Conservation (phyloP, 768 basidiomycete genomes). For the Trametes villosa region DNA sequence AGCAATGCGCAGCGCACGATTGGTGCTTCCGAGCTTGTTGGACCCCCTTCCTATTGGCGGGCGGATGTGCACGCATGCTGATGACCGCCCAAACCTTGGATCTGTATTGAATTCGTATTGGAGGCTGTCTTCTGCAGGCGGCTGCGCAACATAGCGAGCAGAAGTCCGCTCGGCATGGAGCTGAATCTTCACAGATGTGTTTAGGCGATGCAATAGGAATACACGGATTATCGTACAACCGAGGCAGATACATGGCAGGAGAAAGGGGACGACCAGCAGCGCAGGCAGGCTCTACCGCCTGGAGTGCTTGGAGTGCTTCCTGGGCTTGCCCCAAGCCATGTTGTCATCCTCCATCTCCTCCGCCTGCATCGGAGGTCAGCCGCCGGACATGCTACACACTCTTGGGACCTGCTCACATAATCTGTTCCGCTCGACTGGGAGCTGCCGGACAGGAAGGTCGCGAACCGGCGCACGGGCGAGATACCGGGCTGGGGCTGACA, state of each 20-base stretch:
- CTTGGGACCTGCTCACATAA: constrained; percentile 6
- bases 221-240: neutral
- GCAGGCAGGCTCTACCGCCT: neutral
- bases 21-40: constrained; percentile 12
- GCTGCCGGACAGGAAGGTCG: neutral
- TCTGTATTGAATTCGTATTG: neutral
- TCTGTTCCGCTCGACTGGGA: neutral
- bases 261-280: neutral
- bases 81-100: neutral
- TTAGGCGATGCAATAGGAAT: neutral
- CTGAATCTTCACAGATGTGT: neutral
- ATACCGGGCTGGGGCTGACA: constrained; percentile 3
- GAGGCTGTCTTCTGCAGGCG: neutral
- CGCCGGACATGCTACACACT: neutral
- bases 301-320: constrained; percentile 16
- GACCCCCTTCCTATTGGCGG: neutral
- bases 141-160: neutral
- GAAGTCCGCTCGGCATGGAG: neutral
- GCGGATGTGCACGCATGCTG: neutral
- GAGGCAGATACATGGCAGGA: neutral
- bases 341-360: constrained; percentile 40
- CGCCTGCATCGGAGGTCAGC: constrained; percentile 23
- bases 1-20: constrained; percentile 7
- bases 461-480: neutral
- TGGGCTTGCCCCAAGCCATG: constrained; percentile 35